Percentiles rank a stretch among this genome's conserved stretches.
These are phyloP conservation scores for Aspergillus sergii DNA, from an alignment of 2,329 filamentous ascomycete genomes.

Conservation along the genomic window DNA sequence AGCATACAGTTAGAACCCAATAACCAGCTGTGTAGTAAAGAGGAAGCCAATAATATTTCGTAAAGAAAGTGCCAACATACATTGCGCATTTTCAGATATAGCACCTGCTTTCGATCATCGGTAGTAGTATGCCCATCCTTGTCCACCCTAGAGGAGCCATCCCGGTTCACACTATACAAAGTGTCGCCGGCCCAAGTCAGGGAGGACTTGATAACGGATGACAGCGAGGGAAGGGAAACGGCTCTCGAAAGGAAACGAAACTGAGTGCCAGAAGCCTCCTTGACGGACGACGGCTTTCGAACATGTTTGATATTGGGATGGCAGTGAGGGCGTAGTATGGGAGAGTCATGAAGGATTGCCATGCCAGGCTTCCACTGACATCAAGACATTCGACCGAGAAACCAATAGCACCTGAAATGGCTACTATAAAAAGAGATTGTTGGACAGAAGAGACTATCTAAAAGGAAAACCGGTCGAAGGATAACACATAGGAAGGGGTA, in stretches of 20 bases:
- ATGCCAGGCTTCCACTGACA: conserved; percentile 4
- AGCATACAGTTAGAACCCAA: neutral
- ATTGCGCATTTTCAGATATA: conserved; percentile 67
- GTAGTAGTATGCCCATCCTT: conserved; percentile 49
- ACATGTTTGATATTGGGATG: conserved; percentile 25
- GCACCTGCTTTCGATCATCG: conserved; percentile 64
- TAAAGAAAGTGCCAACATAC: conserved; percentile 47
- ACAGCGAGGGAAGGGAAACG: conserved; percentile 35
- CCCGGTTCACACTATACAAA: conserved; percentile 44
- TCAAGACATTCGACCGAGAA: neutral
- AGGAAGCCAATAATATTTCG: neutral
- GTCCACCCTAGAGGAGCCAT: conserved; percentile 57
- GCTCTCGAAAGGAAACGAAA: conserved; percentile 27
- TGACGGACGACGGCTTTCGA: conserved; percentile 6
- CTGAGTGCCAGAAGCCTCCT: conserved; percentile 8
- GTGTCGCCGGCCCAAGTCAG: conserved; percentile 40
- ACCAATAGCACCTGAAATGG: neutral
- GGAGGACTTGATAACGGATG: conserved; percentile 37
- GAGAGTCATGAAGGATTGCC: conserved; percentile 12
- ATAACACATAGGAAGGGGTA: neutral
- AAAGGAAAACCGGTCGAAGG: neutral
- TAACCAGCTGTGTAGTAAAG: too few relatives aligned
- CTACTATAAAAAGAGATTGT: neutral
- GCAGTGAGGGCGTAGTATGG: conserved; percentile 20
- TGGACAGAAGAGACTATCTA: neutral